Conservation (phyloP, 116 monocot species). For the Thalassia testudinum region DNA sequence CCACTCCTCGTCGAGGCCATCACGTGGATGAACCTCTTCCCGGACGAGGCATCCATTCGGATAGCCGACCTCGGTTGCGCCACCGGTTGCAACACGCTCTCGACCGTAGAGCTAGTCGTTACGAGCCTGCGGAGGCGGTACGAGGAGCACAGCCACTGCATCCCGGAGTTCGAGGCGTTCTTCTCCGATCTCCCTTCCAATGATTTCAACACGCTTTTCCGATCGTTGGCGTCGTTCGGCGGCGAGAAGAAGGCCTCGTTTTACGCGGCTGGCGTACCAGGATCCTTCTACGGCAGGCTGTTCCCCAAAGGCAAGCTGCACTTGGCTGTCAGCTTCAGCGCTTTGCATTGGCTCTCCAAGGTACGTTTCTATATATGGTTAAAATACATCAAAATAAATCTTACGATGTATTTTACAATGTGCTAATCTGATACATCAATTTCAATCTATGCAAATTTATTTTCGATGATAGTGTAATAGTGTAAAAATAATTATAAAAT, state of each 20-base stretch:
- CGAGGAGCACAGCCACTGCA: background rate
- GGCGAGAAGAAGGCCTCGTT: slow-evolving; percentile 7
- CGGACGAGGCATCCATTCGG: slow-evolving; percentile 14
- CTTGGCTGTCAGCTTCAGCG: slow-evolving; percentile 29
- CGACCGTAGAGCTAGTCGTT: slow-evolving; percentile 27
- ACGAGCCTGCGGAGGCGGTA: slow-evolving; percentile 15
- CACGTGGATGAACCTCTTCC: slow-evolving; percentile 29
- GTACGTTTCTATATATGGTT: slow-evolving; percentile 6
- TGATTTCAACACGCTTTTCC: slow-evolving; percentile 59
- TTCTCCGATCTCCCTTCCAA: slow-evolving; percentile 56
- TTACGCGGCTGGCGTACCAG: slow-evolving; percentile 42
- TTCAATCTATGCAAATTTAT: too few relatives aligned
- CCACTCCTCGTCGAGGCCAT: slow-evolving; percentile 32
- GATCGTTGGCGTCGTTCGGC: slow-evolving; percentile 9
- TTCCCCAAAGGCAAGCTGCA: slow-evolving; percentile 41
- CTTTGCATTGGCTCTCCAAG: slow-evolving; percentile 58
- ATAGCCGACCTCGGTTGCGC: slow-evolving; percentile 54
- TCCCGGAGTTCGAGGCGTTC: slow-evolving; percentile 53
- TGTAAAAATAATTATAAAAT: too few relatives aligned
- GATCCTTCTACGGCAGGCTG: slow-evolving; percentile 47
- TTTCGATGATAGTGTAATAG: too few relatives aligned
- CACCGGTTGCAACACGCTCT: slow-evolving; percentile 45
- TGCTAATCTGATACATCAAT: background rate
- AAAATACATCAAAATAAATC: too few relatives aligned
- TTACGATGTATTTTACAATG: background rate